Evolutionary conservation across 106 monocot genomes (phyloP), one percentile per base, ranked within the genome.

Genomic region (Dactylorhiza incarnata): DNA sequence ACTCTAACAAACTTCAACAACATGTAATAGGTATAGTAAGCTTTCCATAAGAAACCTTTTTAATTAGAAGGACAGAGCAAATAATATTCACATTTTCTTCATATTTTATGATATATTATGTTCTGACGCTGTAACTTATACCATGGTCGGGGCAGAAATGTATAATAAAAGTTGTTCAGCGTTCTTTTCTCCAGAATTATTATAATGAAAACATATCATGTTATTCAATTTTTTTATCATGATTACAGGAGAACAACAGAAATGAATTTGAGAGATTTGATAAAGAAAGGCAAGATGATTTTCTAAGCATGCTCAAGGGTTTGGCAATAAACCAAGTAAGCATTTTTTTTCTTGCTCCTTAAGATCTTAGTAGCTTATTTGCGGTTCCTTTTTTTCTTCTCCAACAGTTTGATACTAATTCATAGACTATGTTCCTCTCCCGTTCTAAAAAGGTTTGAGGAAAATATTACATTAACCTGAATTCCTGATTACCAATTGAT

Each of bases 221-320:
- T 68, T 29, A 29, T 29, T 29, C 29, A 29, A 0, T 6, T 69
- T 15, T 5, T 69, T 7, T 5, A 45, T 69, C 7, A n/a, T 72
- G 48, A 72, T 49, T 79, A 71, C 87, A 91, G 90, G 90, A 91
- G 75, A 87, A 87, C 53, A 91, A 91, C 59, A 81, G 72, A 45
- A 85, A 16, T 78, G 90, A 91, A 71, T 81, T 87, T 77, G 90
- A 91, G 53, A 91, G 90, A 66, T 22, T 91, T 66, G 87, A 87
- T 19, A 83, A 52, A 76, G 90, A 91, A 78, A 91, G 78, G 59
- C 80, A 76, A 73, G 79, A 72, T 58, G 90, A 91, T 82, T 87
- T 91, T 73, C 53, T 85, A 14, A 76, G 65, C 51, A 91, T 91
- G 90, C 72, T 91, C 13, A 85, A 81, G 74, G 90, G 90, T 37